Evolutionary conservation across 164 flowering plant species (phyloP).

Genomic region (Buxus sempervirens): DNA sequence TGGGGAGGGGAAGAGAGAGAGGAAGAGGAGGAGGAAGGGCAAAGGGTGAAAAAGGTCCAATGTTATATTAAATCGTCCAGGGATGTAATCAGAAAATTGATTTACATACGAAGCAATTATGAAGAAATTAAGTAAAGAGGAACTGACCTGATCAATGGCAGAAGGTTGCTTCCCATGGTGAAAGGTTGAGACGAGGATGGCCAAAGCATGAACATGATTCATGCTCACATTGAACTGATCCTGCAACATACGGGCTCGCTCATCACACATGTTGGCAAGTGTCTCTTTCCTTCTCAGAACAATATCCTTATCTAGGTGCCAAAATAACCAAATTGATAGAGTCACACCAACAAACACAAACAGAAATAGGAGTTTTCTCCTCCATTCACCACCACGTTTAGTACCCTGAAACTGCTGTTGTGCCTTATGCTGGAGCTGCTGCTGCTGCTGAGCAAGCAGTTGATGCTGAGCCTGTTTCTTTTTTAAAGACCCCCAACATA

Average conservation of each 20-base stretch:
- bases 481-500: constrained; percentile 23
- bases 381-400: constrained; percentile 58
- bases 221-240: constrained; percentile 96
- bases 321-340: constrained; percentile 50
- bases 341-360: constrained; percentile 47
- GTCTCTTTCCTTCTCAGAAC: constrained; percentile 49
- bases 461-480: constrained; percentile 13
- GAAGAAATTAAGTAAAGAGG: neutral
- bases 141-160: constrained; percentile 80
- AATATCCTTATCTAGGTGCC: constrained; percentile 37
- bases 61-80: too few species aligned
- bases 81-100: neutral
- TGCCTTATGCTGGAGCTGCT: too few species aligned
- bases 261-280: constrained; percentile 87
- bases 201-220: constrained; percentile 95
- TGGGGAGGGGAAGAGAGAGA: neutral
- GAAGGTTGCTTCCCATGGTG: constrained; percentile 87
- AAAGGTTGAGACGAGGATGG: constrained; percentile 85
- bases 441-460: constrained; percentile 26
- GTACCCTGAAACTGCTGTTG: constrained; percentile 34
- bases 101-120: neutral
- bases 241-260: constrained; percentile 92
- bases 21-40: neutral
- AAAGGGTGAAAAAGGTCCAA: too few species aligned
- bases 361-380: constrained; percentile 50